Base-by-base conservation (phyloP, 192 early-diverging fungal genomes). In the Coemansia sp. region DNA sequence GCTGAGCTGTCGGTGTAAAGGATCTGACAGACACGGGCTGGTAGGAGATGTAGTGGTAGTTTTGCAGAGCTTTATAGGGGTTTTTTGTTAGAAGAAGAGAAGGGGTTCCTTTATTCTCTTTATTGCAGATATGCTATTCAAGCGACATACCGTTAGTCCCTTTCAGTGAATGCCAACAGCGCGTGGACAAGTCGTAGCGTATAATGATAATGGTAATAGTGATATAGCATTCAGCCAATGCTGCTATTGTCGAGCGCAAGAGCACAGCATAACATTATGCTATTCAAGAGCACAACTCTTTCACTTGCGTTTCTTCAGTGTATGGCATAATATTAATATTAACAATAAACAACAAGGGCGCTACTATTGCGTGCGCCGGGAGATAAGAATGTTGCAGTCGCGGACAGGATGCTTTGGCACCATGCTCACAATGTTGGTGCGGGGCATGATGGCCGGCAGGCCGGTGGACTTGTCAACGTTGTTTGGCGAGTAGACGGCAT, bases 1-100 rank as follows among this genome's bases (percentile, higher is more conserved):
- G 79, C 79, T 11, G 79, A 76, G 65, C 61, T 81, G 39, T 76
- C 74, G 1, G 79, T 81, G 40, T 81, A n/a, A n/a, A n/a, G 63
- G 54, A 21, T 47, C 3, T 52, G 12, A 10, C 23, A 18, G 2
- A 1, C 16, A 60, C 5, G 40, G 32, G 40, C n/a, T 21, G 23
- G 1, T 32, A 37, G 6, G 4, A 1, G 37, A 60, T 60, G 16
- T 19, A 7, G 37, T 39, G 0, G 23, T 60, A 23, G 3, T 60
- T 60, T 60, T 26, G 26, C 3, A 26, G 26, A 26, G 26, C 26
- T 26, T 9, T 23, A 54, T 54, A 54, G 19, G 32, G n/a, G n/a
- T n/a, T n/a, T 26, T 23, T 23, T 23, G 3, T 8, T 23, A 54
- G 3, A 6, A 54, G 32, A 54, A 54, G 11, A 54, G 32, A 12